These are phyloP conservation scores for Metschnikowia similis DNA, from an alignment of 805 yeast genomes.

Conservation along the genomic window DNA sequence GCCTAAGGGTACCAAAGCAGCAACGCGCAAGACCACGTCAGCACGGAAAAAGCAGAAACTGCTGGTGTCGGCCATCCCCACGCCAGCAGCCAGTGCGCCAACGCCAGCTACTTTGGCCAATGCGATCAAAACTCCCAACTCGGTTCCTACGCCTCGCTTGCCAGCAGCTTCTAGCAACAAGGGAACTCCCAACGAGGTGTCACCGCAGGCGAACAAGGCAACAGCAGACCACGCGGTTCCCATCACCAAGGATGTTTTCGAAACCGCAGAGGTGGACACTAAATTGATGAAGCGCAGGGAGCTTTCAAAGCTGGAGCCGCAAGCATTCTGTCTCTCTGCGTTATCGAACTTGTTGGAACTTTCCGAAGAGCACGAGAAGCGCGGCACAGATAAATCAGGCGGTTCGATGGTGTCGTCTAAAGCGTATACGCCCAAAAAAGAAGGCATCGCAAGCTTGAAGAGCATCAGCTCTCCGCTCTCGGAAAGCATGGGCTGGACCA, in stretches of 20 bases:
- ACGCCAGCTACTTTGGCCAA: slow-evolving; percentile 37
- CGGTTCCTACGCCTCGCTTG: slow-evolving; percentile 41
- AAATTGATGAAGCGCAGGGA: slow-evolving; percentile 45
- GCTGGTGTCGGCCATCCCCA: slow-evolving; percentile 26
- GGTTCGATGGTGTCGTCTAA: slow-evolving; percentile 6
- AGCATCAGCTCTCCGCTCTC: slow-evolving; percentile 33
- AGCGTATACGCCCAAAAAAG: not conserved
- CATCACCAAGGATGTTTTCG: slow-evolving; percentile 20
- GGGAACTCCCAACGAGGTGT: slow-evolving; percentile 38
- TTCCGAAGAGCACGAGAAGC: slow-evolving; percentile 25
- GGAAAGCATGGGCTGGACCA: slow-evolving; percentile 31
- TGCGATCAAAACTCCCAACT: slow-evolving; percentile 42
- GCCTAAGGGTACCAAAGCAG: not conserved
- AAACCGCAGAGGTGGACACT: slow-evolving; percentile 31
- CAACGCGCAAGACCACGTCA: slow-evolving; percentile 5
- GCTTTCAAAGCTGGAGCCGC: slow-evolving; percentile 43
- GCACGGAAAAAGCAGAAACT: slow-evolving; percentile 13
- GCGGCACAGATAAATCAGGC: slow-evolving; percentile 6
- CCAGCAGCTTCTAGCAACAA: slow-evolving; percentile 33
- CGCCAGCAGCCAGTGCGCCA: slow-evolving; percentile 33
- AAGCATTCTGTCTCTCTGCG: slow-evolving; percentile 47
- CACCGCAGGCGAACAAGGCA: slow-evolving; percentile 22
- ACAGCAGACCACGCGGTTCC: slow-evolving; percentile 6
- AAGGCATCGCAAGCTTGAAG: not conserved
- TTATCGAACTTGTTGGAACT: slow-evolving; percentile 48